phyloP scores from a whole-genome alignment of 345 rosid species.

The Murraya koenigii region DNA sequence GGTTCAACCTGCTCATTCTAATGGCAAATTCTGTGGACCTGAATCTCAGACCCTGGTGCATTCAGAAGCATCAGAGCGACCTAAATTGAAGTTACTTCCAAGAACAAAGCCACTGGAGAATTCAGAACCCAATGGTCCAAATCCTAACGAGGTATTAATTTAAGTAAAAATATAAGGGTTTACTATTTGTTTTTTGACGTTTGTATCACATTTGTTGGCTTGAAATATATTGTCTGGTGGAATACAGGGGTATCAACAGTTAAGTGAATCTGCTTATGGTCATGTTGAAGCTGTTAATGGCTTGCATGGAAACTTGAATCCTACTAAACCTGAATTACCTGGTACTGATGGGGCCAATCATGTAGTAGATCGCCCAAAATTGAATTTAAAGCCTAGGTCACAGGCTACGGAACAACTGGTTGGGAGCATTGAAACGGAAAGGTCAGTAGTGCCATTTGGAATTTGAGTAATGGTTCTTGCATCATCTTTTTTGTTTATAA shows the following conservation, averaged over 20 bases:
- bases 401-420: slow-evolving; percentile 52
- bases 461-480: not conserved
- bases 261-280: slow-evolving; percentile 24
- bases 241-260: slow-evolving; percentile 30
- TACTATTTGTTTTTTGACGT: not conserved
- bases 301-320: slow-evolving; percentile 27
- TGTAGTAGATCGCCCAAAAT: slow-evolving; percentile 53
- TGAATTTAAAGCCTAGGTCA: slow-evolving; percentile 60
- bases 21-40: slow-evolving; percentile 36
- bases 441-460: slow-evolving; percentile 35
- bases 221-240: slow-evolving; percentile 19
- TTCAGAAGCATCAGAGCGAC: slow-evolving; percentile 53
- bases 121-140: slow-evolving; percentile 36
- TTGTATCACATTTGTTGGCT: slow-evolving; percentile 6
- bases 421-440: slow-evolving; percentile 48
- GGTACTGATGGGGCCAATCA: slow-evolving; percentile 48
- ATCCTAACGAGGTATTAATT: slow-evolving; percentile 43
- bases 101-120: slow-evolving; percentile 59
- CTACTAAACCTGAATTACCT: slow-evolving; percentile 37
- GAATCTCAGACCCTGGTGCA: slow-evolving; percentile 34
- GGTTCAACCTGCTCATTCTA: slow-evolving; percentile 33
- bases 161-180: not conserved
- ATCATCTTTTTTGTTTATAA: not conserved
- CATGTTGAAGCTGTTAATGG: slow-evolving; percentile 30
- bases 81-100: slow-evolving; percentile 67